A percentile compares a stretch with the other conserved stretches of the same genome.
These are phyloP conservation scores for Lonicera japonica DNA, from an alignment of 129 eudicot species.

Conservation along the genomic window DNA sequence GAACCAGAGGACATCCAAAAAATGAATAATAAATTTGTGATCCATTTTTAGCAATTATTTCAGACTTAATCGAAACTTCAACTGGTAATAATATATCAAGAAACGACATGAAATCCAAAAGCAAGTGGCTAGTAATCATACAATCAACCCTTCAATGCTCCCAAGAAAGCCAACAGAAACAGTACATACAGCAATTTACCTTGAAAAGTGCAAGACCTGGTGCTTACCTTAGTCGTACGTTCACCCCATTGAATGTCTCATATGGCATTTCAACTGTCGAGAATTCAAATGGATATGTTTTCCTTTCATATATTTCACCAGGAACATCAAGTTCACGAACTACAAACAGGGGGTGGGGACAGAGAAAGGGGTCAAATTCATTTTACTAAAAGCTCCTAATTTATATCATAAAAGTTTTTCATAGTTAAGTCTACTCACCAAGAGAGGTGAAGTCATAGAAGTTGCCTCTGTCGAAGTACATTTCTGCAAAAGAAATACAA, in stretches of 20 bases:
- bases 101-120: background rate
- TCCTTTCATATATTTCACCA: slow-evolving; percentile 91
- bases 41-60: no score
- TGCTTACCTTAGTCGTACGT: slow-evolving; percentile 84
- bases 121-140: background rate
- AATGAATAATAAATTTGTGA: no score
- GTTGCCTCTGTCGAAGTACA: slow-evolving; percentile 97
- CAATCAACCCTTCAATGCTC: background rate
- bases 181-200: background rate
- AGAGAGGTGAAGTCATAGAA: slow-evolving; percentile 96
- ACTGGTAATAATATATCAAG: background rate
- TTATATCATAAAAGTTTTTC: slow-evolving; percentile 2
- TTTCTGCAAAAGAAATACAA: slow-evolving; percentile 54
- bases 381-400: background rate
- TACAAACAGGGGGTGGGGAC: slow-evolving; percentile 29
- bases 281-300: slow-evolving; percentile 87
- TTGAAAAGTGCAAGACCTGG: slow-evolving; percentile 1
- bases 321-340: slow-evolving; percentile 99
- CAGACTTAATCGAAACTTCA: no score
- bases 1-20: no score
- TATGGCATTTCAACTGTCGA: slow-evolving; percentile 98
- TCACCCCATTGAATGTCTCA: slow-evolving; percentile 91
- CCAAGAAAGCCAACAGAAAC: background rate
- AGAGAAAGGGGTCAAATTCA: background rate
- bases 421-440: slow-evolving; percentile 46